Base-by-base conservation (phyloP, 2,329 filamentous ascomycete species). In the Talaromyces sp. region DNA sequence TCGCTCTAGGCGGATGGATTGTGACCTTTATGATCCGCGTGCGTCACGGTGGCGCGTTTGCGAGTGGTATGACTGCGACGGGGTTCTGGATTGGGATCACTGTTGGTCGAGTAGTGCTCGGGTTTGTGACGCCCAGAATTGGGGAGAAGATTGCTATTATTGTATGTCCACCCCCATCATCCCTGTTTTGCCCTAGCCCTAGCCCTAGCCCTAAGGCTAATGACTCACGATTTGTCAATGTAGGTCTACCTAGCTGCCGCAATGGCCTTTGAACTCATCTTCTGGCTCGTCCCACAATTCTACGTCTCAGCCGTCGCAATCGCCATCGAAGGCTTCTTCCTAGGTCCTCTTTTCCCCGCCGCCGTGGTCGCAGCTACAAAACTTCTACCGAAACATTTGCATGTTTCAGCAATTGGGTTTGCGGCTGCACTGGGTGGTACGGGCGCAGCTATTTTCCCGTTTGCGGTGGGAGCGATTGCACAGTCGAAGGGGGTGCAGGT, bases 21-120 rank as follows among this genome's bases (percentile, higher is more conserved):
- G 89, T 92, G 58, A 89, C 89, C 0, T 96, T 96, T 74, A 96
- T 96, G 91, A 87, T 93, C n/a, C 82, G 85, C 22, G 88, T 93
- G 27, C 86, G 93, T 15, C 76, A 89, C 43, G 91, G 88, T 3
- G 84, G 82, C 27, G 80, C 87, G 0, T 94, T 95, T 72, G 83
- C 88, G 1, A 88, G 89, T 38, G 92, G 92, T 2, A 86, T 95
- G 79, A 88, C 87, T 0, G 89, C 88, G 0, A 94, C 91, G 0
- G 89, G 91, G 0, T 96, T 94, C 78, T 96, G 92, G 92, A 84
- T 92, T 51, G 92, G 92, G 0, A 83, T 96, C 68, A 93, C 91
- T 0, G 76, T 92, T 0, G 92, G 92, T 0, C 82, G 92, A 1
- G 80, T 95, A 2, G 75, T 88, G 0, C 77, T 96, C 17, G 91